These are phyloP conservation scores for Clavispora fructus DNA, from an alignment of 805 yeast genomes.

Conservation along the genomic window DNA sequence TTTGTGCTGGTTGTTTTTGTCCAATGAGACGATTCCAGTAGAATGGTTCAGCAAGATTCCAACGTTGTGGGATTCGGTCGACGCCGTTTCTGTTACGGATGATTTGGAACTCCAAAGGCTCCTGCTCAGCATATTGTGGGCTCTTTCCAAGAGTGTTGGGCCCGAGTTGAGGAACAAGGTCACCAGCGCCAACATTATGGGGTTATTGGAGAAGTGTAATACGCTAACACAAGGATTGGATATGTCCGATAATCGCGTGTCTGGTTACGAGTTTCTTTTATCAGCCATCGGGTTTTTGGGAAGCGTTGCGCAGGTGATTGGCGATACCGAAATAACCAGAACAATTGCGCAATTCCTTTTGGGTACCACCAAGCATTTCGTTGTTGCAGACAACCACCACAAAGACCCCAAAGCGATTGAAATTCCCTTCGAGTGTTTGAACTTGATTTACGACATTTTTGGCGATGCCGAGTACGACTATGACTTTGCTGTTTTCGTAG, in stretches of 20 bases:
- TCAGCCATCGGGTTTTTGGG: constrained; percentile 51
- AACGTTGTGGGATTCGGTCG: constrained; percentile 26
- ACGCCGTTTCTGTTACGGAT: constrained; percentile 7
- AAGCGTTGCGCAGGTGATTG: constrained; percentile 42
- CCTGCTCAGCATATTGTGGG: constrained; percentile 35
- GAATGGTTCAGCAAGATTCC: constrained; percentile 33
- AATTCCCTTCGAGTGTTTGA: constrained; percentile 54
- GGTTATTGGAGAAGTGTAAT: constrained; percentile 20
- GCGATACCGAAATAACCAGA: constrained; percentile 39
- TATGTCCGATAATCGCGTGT: constrained; percentile 13
- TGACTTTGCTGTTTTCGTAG: constrained; percentile 63
- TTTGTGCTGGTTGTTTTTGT: constrained; percentile 51
- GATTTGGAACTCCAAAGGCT: constrained; percentile 25
- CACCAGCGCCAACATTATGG: constrained; percentile 20
- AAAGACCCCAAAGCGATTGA: constrained; percentile 21
- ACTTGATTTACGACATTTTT: constrained; percentile 70
- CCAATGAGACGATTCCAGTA: constrained; percentile 27
- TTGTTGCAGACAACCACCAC: constrained; percentile 5
- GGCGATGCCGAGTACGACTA: constrained; percentile 67
- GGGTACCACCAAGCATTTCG: constrained; percentile 11
- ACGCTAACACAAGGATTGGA: constrained; percentile 1
- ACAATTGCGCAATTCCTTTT: constrained; percentile 43
- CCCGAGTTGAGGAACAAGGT: constrained; percentile 25
- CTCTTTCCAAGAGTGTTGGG: constrained; percentile 32
- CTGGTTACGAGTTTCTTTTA: constrained; percentile 34